Evolutionary conservation across 805 yeast species (phyloP), one percentile per base, ranked within the genome.

Genomic region (Saccharomycopsis fermentans): DNA sequence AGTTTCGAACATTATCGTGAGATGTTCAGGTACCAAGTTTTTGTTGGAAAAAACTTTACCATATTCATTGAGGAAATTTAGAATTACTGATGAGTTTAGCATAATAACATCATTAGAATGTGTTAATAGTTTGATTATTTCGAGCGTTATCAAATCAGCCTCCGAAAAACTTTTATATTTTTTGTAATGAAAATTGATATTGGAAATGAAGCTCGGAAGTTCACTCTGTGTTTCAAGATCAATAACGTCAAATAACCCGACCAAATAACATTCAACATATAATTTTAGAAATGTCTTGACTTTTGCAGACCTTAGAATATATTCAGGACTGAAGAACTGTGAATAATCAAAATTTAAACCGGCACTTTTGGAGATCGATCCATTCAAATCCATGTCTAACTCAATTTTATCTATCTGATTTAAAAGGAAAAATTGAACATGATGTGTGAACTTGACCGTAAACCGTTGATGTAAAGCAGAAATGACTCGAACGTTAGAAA

Each of bases 381-480:
- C 26, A 21, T 43, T 21, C 26, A 26, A 43, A 43, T 21, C 14
- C 2, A 24, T 21, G 1, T 43, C 50, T 16, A 43, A 12, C 29
- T 9, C 17, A 21, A 21, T 21, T 19, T 43, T 16, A 8, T 21
- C 24, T 43, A 43, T 43, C 26, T 43, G 50, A 12, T 43, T 43
- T 12, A 69, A 58, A 80, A 74, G 63, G 74, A 69, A 5, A 73
- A 68, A 59, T 79, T 66, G 11, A 62, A 66, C 24, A 16, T 43
- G 29, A 0, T 81, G 79, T 0, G 91, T 79, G 68, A 87, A 86
- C 2, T 69, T 63, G 0, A 62, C 56, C 1, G 73, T 66, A 66
- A 90, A 90, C 58, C 97, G 74, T 69, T 87, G 96, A 70, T 90
- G 96, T 19, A 90, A 70, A 0, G 83, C 84, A 43, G 89, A 80